phyloP scores from a whole-genome alignment of 1,139 yeast species.

The Spathaspora sp. region DNA sequence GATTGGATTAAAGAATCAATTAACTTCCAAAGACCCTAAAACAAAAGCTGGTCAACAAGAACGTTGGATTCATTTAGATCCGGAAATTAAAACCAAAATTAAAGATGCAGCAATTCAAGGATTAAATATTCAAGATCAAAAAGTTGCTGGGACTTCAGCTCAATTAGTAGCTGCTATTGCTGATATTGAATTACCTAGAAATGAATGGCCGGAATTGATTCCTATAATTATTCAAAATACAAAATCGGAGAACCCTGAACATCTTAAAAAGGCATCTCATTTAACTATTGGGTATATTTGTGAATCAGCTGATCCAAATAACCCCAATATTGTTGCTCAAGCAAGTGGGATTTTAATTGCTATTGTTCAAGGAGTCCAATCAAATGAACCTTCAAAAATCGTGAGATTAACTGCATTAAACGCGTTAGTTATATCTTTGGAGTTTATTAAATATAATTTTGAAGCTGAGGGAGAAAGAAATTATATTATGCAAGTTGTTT shows the following conservation, averaged over 20 bases:
- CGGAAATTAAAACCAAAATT: slow-evolving; percentile 57
- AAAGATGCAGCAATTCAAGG: slow-evolving; percentile 67
- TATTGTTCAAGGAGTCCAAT: slow-evolving; percentile 93
- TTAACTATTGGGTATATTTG: slow-evolving; percentile 93
- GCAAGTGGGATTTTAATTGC: slow-evolving; percentile 93
- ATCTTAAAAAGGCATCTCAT: slow-evolving; percentile 82
- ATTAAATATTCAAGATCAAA: slow-evolving; percentile 63
- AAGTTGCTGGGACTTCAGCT: slow-evolving; percentile 88
- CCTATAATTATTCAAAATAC: slow-evolving; percentile 83
- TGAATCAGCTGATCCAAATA: slow-evolving; percentile 87
- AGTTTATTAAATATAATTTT: slow-evolving; percentile 84
- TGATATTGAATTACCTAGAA: slow-evolving; percentile 84
- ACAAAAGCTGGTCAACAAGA: slow-evolving; percentile 54
- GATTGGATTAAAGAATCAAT: slow-evolving; percentile 80
- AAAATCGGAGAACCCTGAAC: slow-evolving; percentile 68
- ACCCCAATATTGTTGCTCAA: slow-evolving; percentile 76
- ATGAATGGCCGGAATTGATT: slow-evolving; percentile 87
- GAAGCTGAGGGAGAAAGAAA: slow-evolving; percentile 93
- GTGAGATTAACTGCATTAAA: slow-evolving; percentile 90
- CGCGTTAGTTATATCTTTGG: slow-evolving; percentile 88
- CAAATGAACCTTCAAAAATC: slow-evolving; percentile 66
- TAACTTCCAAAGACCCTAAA: slow-evolving; percentile 69
- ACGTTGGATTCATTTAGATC: slow-evolving; percentile 63
- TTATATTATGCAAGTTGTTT: slow-evolving; percentile 96
- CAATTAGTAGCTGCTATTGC: slow-evolving; percentile 97